A percentile compares a stretch with the other conserved stretches of the same genome.
Conservation (phyloP, 1,284 basidiomycete species). For the Rhodotorula sp. region DNA sequence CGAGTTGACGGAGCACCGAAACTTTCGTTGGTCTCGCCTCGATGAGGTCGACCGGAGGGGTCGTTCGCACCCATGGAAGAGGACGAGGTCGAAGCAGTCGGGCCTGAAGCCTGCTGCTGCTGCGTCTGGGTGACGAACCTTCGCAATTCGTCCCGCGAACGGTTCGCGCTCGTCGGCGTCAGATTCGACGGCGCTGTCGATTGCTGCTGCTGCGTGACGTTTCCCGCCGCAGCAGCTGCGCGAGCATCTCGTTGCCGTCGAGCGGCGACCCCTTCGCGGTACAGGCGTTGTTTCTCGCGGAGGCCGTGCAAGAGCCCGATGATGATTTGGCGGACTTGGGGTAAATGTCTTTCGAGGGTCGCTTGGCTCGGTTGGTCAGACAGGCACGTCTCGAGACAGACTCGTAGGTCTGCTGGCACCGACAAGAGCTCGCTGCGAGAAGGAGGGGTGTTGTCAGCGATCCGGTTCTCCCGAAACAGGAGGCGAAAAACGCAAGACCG, state of each 20-base stretch:
- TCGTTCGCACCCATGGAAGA: background rate
- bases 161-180: slow-evolving; percentile 27
- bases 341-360: slow-evolving; percentile 84
- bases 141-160: slow-evolving; percentile 32
- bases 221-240: background rate
- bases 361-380: slow-evolving; percentile 80
- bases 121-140: slow-evolving; percentile 34
- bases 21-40: background rate
- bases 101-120: background rate
- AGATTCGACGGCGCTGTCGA: slow-evolving; percentile 9
- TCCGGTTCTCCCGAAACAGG: background rate
- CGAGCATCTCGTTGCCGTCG: slow-evolving; percentile 14
- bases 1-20: slow-evolving; percentile 15
- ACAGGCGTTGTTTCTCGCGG: slow-evolving; percentile 83
- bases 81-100: background rate
- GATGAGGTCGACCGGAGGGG: background rate
- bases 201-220: background rate
- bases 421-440: slow-evolving; percentile 71
- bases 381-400: slow-evolving; percentile 84
- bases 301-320: slow-evolving; percentile 87
- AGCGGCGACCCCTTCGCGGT: slow-evolving; percentile 45
- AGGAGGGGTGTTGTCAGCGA: background rate
- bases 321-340: slow-evolving; percentile 88
- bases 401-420: slow-evolving; percentile 85
- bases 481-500: background rate